A percentile compares a stretch with the other conserved stretches of the same genome.
phyloP scores from a whole-genome alignment of 2,329 filamentous ascomycete species.

The Penicillium sp. region DNA sequence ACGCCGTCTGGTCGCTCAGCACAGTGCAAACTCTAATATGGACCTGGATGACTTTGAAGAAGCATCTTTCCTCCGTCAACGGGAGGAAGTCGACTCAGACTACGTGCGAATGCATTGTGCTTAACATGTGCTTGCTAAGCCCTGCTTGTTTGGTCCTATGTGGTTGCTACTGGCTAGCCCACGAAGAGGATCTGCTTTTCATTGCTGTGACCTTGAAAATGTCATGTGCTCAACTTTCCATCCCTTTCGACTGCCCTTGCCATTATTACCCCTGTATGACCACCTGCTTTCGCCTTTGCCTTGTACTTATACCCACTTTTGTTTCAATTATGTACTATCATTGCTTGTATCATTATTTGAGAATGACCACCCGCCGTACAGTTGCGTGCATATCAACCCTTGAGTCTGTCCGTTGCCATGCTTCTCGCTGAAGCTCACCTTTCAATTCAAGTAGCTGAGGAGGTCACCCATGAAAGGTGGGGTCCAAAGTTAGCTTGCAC shows the following conservation, averaged over 20 bases:
- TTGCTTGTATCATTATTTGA: not conserved
- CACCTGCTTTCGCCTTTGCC: not conserved
- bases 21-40: slow-evolving; percentile 22
- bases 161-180: slow-evolving; percentile 4
- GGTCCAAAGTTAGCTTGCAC: not conserved
- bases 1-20: slow-evolving; percentile 24
- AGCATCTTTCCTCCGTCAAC: slow-evolving; percentile 45
- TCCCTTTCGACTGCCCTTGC: not conserved
- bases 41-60: slow-evolving; percentile 49
- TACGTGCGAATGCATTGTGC: slow-evolving; percentile 38
- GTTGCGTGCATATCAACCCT: not conserved
- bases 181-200: not conserved
- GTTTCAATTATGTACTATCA: not conserved
- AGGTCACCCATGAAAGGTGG: not conserved
- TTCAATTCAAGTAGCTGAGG: not conserved
- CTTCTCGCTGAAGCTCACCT: not conserved
- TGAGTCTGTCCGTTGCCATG: not conserved
- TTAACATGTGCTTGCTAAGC: slow-evolving; percentile 12
- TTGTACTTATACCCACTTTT: slow-evolving; percentile 7
- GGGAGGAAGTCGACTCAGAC: slow-evolving; percentile 42
- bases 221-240: not conserved
- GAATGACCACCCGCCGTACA: not conserved
- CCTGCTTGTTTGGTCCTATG: not conserved
- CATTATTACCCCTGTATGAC: not conserved
- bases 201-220: not conserved